Conservation (phyloP, 176 grass and related monocot species). For the Oryza rufipogon region DNA sequence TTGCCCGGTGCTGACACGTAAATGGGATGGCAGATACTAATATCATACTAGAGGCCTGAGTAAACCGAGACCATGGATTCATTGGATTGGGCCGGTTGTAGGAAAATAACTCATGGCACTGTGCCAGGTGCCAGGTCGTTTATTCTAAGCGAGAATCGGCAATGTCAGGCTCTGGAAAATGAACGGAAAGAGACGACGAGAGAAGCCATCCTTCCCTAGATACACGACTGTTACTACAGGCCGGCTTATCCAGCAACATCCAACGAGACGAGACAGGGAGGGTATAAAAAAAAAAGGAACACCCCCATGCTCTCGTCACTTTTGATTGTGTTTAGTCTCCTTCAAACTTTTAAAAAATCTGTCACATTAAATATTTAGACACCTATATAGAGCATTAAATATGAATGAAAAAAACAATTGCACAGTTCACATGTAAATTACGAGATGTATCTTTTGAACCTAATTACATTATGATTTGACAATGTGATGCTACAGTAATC, state of each 20-base stretch:
- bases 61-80: slow-evolving; percentile 6
- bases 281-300: not conserved
- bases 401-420: too few relatives aligned
- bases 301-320: too few relatives aligned
- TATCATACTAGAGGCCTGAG: too few relatives aligned
- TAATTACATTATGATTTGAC: too few relatives aligned
- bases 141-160: not conserved
- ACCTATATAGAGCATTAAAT: too few relatives aligned
- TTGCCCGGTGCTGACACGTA: not conserved
- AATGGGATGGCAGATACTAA: not conserved
- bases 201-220: not conserved
- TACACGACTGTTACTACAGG: not conserved
- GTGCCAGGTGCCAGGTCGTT: not conserved
- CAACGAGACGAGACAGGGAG: not conserved
- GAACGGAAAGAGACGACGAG: not conserved
- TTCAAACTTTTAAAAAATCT: too few relatives aligned
- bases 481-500: too few relatives aligned
- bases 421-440: too few relatives aligned
- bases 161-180: too few relatives aligned
- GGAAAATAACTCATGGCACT: not conserved
- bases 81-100: not conserved
- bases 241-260: not conserved
- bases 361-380: too few relatives aligned
- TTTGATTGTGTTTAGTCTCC: too few relatives aligned
- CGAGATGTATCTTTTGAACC: too few relatives aligned